Evolutionary conservation across 352 stramenopile species (phyloP), one percentile per base, ranked within the genome.

Genomic region (Aphanomyces astaci): DNA sequence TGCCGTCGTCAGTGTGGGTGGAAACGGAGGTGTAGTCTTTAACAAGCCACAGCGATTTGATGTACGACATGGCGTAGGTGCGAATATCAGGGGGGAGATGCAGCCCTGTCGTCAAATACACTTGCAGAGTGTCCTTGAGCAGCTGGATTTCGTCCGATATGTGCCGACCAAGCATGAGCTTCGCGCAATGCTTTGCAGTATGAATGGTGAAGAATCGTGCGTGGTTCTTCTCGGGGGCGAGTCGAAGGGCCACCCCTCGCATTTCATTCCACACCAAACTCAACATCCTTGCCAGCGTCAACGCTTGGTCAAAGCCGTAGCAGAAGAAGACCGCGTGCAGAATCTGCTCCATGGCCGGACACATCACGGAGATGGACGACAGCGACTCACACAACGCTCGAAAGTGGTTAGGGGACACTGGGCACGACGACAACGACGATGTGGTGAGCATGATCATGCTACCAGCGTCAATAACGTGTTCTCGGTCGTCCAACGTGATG

Each of bases 291-390:
- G 76, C 52, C 0, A 75, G 17, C 0, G 13, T 17, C 1, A 30
- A 39, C 17, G 75, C 39, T 1, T 63, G 33, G 3, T 56, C 55
- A 55, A 82, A 84, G 0, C 46, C 54, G 48, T 53, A 72, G 36
- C 72, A 78, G 1, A 65, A n/a, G 2, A 86, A 32, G 19, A 82
- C 32, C 25, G 72, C 73, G 32, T 82, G 73, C 1, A 86, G 3
- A 17, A 82, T 63, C 31, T 73, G 77, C 13, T 10, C n/a, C 4
- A 57, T 31, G 27, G 80, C 71, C 46, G 55, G 74, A 45, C 67
- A 63, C 22, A 81, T 39, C 4, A 84, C 4, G 4, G 64, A 17
- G 49, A 86, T 76, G 2, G 43, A 72, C 36, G 76, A 73, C 43
- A 82, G 43, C 19, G 63, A 19, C 4, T 80, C 75, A 0, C 46